Conservation (phyloP, 306 rosid genomes). For the Vigna reflexopilosa region DNA sequence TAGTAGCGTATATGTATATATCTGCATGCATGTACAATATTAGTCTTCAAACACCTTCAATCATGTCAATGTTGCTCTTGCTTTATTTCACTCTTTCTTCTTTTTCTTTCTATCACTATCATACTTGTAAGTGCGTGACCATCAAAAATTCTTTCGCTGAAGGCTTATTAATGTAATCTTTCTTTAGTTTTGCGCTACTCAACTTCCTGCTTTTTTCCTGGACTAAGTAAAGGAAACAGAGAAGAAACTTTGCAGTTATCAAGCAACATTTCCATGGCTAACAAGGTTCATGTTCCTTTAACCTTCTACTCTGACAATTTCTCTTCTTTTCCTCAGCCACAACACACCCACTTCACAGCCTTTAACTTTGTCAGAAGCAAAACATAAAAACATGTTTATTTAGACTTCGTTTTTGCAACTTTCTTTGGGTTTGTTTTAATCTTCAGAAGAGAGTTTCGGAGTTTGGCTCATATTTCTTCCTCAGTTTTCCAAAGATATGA, state of each 20-base stretch:
- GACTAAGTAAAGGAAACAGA: conserved; percentile 1
- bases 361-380: neutral
- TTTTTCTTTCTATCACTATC: neutral
- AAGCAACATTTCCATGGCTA: neutral
- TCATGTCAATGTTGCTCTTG: neutral
- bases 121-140: neutral
- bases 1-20: neutral
- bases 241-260: neutral
- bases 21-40: neutral
- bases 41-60: neutral
- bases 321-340: neutral
- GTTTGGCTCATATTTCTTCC: neutral
- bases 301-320: neutral
- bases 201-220: conserved; percentile 6
- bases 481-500: neutral
- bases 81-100: neutral
- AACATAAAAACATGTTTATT: neutral
- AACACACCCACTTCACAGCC: neutral
- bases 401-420: neutral
- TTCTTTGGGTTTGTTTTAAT: neutral
- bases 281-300: neutral
- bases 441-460: neutral
- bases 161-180: conserved; percentile 16
- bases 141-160: neutral
- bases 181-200: neutral